phyloP scores from a whole-genome alignment of 345 rosid genomes.

The Linum usitatissimum region DNA sequence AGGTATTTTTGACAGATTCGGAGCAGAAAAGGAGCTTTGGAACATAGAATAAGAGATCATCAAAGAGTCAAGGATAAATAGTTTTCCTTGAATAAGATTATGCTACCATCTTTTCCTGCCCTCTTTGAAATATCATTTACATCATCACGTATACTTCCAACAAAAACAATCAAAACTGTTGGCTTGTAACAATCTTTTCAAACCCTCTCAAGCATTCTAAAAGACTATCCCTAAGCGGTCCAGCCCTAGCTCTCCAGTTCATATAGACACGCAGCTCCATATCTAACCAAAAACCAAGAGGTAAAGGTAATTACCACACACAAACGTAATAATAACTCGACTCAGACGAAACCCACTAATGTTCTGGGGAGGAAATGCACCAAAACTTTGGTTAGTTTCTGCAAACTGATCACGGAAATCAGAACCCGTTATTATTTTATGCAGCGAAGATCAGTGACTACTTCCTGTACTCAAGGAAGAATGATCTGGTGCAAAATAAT shows the following conservation, averaged over 20 bases:
- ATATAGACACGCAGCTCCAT: constrained; percentile 3
- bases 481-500: background rate
- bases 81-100: background rate
- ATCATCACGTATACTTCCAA: background rate
- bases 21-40: background rate
- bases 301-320: background rate
- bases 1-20: background rate
- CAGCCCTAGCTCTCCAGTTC: constrained; percentile 7
- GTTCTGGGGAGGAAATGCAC: constrained; percentile 6
- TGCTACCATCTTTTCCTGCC: background rate
- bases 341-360: background rate
- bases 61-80: background rate
- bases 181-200: constrained; percentile 5
- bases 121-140: background rate
- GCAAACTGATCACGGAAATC: constrained; percentile 5
- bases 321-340: background rate
- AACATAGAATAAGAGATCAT: background rate
- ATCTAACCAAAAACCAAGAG: background rate
- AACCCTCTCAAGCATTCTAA: constrained; percentile 5
- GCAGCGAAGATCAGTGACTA: background rate
- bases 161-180: background rate
- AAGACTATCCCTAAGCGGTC: background rate
- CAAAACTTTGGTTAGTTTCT: constrained; percentile 2
- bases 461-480: background rate
- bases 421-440: constrained; percentile 4